Conservation (phyloP, 106 monocot species). For the Agapanthus africanus region DNA sequence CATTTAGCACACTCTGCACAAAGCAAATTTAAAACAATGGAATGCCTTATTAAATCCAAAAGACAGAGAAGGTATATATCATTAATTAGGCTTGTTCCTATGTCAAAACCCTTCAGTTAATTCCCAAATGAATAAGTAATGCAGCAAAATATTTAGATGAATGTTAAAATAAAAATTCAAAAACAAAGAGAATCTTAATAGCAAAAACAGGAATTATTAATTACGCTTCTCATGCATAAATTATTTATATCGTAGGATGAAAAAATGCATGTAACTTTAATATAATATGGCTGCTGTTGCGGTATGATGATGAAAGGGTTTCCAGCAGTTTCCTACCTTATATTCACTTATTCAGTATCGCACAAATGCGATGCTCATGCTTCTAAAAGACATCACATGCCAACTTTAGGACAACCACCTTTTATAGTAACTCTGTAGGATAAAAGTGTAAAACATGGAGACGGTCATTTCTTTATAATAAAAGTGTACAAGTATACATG, state of each 20-base stretch:
- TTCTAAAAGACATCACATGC: neutral
- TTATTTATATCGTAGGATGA: neutral
- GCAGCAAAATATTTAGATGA: neutral
- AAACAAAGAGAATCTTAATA: neutral
- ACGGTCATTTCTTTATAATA: neutral
- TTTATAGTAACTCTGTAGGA: neutral
- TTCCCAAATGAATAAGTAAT: neutral
- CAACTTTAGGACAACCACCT: neutral
- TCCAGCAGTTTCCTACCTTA: neutral
- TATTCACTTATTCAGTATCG: neutral
- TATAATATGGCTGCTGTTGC: no score
- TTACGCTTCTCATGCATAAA: neutral
- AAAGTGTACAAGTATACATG: neutral
- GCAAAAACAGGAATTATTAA: neutral
- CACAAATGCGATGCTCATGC: neutral
- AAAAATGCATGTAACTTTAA: no score
- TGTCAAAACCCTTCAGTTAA: neutral
- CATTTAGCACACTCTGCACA: conserved; percentile 74
- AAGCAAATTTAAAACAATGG: conserved; percentile 3
- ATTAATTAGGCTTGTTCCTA: neutral
- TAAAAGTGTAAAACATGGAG: neutral
- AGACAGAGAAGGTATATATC: neutral
- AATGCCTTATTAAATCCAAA: neutral
- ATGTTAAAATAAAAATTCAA: neutral
- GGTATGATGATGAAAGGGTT: neutral